Base-by-base conservation (phyloP, 805 yeast species). In the Yamadazyma olivae region DNA sequence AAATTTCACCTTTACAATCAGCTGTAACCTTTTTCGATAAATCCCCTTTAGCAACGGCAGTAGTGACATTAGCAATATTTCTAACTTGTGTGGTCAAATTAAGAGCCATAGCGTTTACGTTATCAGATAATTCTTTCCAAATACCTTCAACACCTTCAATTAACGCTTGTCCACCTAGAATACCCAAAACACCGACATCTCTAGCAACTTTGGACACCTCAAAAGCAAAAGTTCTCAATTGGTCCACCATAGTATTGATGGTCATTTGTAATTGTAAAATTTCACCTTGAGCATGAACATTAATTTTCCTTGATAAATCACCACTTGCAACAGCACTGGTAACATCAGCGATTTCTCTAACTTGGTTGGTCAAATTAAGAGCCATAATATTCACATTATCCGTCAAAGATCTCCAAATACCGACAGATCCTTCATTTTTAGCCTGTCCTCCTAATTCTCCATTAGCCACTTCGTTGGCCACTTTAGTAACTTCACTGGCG, bases 391-490 rank as follows among this genome's bases (percentile, higher is more conserved):
- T 87, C 47, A 87, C 88, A 48, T 85, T 85, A 51, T 84, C 90
- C 17, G 89, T 83, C 41, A 87, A 74, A 19, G 83, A 79, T 52
- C 87, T 77, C 95, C 95, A 87, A 34, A 84, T 83, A 14, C 96
- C 96, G 6, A 81, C 86, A 1, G 90, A 78, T n/a, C 90, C 91
- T 35, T 79, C 81, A 43, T 81, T 81, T 44, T 81, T 83, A 27
- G 91, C 95, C 54, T 84, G 93, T 25, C 95, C 95, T 47, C 95
- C 95, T 27, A 87, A 70, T 44, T 85, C 85, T 48, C 96, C 96
- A 50, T 85, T 84, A 20, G 95, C 91, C 15, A 87, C 95, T 49
- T 87, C 95, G 13, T 90, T 85, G 25, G 95, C 93, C 17, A 87
- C 85, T 41, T 86, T 79, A 24, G 89, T 83, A 27, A 86, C 93